Conservation (phyloP, 192 early-diverging fungal genomes). For the Powellomyces hirtus region DNA sequence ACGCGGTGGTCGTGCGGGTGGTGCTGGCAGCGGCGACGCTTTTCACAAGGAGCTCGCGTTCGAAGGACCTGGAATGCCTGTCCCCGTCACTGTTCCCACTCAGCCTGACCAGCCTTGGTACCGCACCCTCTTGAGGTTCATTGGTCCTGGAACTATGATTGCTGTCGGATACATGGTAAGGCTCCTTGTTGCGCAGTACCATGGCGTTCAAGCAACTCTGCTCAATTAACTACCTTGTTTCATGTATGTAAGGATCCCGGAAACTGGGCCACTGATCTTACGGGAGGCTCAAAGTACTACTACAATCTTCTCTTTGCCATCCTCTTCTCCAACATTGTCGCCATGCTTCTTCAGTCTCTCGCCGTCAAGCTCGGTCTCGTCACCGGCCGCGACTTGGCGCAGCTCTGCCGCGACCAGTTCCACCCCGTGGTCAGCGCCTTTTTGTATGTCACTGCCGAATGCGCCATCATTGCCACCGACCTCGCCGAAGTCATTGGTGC, state of each 20-base stretch:
- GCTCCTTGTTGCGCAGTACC: background rate
- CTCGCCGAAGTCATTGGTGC: constrained; percentile 84
- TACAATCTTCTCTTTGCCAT: constrained; percentile 73
- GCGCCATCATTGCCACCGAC: constrained; percentile 76
- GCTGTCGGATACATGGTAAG: constrained; percentile 54
- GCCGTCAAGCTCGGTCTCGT: constrained; percentile 76
- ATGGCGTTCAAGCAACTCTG: background rate
- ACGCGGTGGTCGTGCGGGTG: too few species aligned
- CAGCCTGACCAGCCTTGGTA: too few species aligned
- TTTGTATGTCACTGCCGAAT: constrained; percentile 69
- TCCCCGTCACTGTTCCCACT: too few species aligned
- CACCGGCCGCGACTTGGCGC: constrained; percentile 70
- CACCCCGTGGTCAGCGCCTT: constrained; percentile 53
- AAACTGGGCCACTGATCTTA: constrained; percentile 82
- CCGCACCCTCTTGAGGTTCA: constrained; percentile 26
- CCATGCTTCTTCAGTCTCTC: constrained; percentile 74
- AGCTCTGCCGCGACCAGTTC: constrained; percentile 62
- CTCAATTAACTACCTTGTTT: background rate
- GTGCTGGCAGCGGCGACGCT: too few species aligned
- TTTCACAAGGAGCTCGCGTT: too few species aligned
- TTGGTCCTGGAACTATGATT: constrained; percentile 48
- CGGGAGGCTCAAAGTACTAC: constrained; percentile 68
- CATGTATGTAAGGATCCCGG: constrained; percentile 70
- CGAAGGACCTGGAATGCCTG: too few species aligned
- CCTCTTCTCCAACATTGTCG: constrained; percentile 70